A percentile compares a stretch with the other conserved stretches of the same genome.
Conservation (phyloP, 2,329 filamentous ascomycete species). For the Hypocreales sp. region DNA sequence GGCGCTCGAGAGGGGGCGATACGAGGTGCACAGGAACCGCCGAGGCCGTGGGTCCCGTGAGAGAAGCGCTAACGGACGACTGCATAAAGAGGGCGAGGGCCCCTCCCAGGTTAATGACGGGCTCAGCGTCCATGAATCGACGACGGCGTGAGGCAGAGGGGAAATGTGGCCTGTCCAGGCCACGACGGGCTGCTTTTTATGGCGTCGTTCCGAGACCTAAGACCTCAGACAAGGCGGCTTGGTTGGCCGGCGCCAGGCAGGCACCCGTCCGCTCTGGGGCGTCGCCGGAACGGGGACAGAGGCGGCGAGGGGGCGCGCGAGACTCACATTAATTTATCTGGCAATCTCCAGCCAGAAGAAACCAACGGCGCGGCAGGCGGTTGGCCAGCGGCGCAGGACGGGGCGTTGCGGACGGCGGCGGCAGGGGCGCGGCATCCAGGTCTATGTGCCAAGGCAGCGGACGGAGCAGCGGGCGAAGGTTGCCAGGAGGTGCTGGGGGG, state of each 20-base stretch:
- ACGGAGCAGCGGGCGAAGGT: no score
- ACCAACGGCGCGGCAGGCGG: no score
- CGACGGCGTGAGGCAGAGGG: no score
- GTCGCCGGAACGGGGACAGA: slow-evolving; percentile 9
- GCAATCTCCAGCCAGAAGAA: no score
- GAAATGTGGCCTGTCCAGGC: background rate
- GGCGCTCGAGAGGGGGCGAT: slow-evolving; percentile 1
- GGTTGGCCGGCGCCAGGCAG: slow-evolving; percentile 15
- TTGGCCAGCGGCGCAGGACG: no score
- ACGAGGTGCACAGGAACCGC: slow-evolving; percentile 2
- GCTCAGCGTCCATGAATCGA: no score
- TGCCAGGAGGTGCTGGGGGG: no score
- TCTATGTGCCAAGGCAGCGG: no score
- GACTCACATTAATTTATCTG: slow-evolving; percentile 24
- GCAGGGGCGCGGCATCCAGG: no score
- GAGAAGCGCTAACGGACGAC: slow-evolving; percentile 8
- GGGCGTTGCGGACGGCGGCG: no score
- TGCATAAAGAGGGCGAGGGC: slow-evolving; percentile 8
- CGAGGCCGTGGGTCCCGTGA: background rate
- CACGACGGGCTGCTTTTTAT: slow-evolving; percentile 1
- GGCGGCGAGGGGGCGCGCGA: no score
- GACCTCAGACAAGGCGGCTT: slow-evolving; percentile 6
- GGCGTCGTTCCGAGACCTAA: no score
- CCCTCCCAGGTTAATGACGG: slow-evolving; percentile 1
- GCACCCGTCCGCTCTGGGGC: slow-evolving; percentile 10